These are phyloP conservation scores for Zancudomyces culisetae DNA, from an alignment of 371 early-diverging fungal genomes.

Conservation along the genomic window DNA sequence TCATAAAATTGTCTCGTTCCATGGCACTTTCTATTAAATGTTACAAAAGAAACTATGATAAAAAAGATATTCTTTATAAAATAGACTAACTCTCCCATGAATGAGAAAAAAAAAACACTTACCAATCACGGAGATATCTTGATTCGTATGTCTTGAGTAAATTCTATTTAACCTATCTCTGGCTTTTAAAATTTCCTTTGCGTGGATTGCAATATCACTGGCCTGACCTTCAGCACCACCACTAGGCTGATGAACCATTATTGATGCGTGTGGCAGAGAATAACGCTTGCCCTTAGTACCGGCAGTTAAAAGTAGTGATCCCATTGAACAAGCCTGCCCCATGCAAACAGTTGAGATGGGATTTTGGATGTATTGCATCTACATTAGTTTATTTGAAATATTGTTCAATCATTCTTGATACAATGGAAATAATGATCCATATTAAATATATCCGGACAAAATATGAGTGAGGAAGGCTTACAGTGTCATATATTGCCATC, in stretches of 20 bases:
- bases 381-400: neutral
- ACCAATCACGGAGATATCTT: slow-evolving; percentile 66
- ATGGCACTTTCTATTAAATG: slow-evolving; percentile 45
- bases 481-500: slow-evolving; percentile 80
- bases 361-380: slow-evolving; percentile 62
- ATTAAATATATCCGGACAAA: slow-evolving; percentile 8
- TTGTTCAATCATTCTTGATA: neutral
- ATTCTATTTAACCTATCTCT: slow-evolving; percentile 72
- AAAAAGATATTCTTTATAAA: too few relatives aligned
- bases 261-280: slow-evolving; percentile 75
- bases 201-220: slow-evolving; percentile 92
- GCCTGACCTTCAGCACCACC: slow-evolving; percentile 96
- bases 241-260: slow-evolving; percentile 95
- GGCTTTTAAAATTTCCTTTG: slow-evolving; percentile 79
- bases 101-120: slow-evolving; percentile 7
- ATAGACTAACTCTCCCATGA: too few relatives aligned
- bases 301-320: slow-evolving; percentile 77
- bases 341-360: slow-evolving; percentile 88
- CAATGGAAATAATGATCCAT: neutral
- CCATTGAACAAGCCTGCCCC: slow-evolving; percentile 97
- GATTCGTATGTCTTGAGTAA: slow-evolving; percentile 71
- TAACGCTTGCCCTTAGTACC: slow-evolving; percentile 75
- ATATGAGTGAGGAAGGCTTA: too few relatives aligned
- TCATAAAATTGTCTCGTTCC: slow-evolving; percentile 92
- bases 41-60: neutral